Evolutionary conservation across 805 yeast species (phyloP), one percentile per base, ranked within the genome.

Genomic region (Hanseniaspora vineae): DNA sequence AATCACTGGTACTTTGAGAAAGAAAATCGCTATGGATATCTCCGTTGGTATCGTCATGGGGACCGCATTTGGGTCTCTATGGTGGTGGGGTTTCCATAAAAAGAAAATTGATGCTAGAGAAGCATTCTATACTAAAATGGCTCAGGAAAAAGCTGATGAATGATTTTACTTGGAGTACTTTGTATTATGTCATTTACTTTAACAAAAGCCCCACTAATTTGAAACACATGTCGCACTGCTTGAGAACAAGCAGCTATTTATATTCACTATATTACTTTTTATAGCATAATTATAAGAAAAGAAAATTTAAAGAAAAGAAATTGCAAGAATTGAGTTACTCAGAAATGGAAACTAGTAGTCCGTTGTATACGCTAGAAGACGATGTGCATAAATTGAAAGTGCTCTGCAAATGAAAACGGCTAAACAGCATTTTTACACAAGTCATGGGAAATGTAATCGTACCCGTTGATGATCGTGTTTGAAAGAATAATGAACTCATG

Each of bases 21-120:
- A 78, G 73, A 84, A 80, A 70, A 77, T 85, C 67, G 73, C 81
- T 63, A 77, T 83, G 56, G 96, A 89, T 61, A 78, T 89, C 65
- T 54, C 78, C 57, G 67, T 81, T 54, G 95, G 92, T 51, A 74
- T 78, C 68, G 58, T 71, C 52, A 56, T 76, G 54, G 90, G 90
- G 49, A 68, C 76, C 50, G 76, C 66, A 39, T 75, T 79, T 60
- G 88, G 81, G 52, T 70, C 74, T 54, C 76, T 73, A 69, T 88
- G 90, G 92, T 83, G 95, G 86, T 78, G 80, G 76, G 84, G 78
- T 31, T 72, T 68, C 77, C 97, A 89, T 82, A 80, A 76, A 72
- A 76, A 80, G 35, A 57, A 72, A 51, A 83, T 85, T 49, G 74
- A 73, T 55, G 74, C 70, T 61, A 84, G 96, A 77, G 97, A 89